Evolutionary conservation across 2,329 filamentous ascomycete genomes (phyloP).

Genomic region (Cercospora sp.): DNA sequence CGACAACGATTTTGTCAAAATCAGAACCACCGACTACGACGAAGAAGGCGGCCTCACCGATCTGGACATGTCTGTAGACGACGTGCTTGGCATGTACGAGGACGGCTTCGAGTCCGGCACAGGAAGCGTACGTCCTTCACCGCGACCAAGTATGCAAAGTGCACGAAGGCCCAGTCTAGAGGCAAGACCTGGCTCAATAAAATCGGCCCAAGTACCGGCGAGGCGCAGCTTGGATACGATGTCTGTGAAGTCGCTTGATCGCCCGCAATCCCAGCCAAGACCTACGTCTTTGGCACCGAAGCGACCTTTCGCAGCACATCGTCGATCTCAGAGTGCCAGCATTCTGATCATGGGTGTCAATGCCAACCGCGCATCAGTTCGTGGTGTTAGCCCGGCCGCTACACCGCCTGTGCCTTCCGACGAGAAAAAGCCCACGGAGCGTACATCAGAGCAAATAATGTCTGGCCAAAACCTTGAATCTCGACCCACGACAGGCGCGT

Average conservation of each 20-base stretch:
- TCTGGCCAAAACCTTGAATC: slow-evolving; percentile 13
- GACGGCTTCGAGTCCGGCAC: slow-evolving; percentile 52
- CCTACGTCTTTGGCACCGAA: slow-evolving; percentile 15
- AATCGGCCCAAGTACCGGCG: slow-evolving; percentile 19
- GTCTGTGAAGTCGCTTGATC: slow-evolving; percentile 25
- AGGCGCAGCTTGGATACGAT: slow-evolving; percentile 25
- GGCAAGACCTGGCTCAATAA: slow-evolving; percentile 23
- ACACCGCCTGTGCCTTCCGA: slow-evolving; percentile 3
- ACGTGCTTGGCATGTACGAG: slow-evolving; percentile 62
- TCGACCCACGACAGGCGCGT: slow-evolving; percentile 2
- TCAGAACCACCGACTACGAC: slow-evolving; percentile 43
- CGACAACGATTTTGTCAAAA: slow-evolving; percentile 70
- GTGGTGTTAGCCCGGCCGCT: slow-evolving; percentile 15
- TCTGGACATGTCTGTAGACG: slow-evolving; percentile 58
- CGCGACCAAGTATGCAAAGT: slow-evolving; percentile 26
- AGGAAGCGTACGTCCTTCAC: slow-evolving; percentile 25
- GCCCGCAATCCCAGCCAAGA: slow-evolving; percentile 27
- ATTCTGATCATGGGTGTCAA: slow-evolving; percentile 29
- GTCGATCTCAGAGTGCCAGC: slow-evolving; percentile 38
- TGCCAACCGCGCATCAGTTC: slow-evolving; percentile 8
- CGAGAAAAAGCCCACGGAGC: slow-evolving; percentile 13
- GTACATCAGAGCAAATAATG: slow-evolving; percentile 24
- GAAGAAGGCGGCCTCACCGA: slow-evolving; percentile 37
- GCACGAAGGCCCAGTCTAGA: slow-evolving; percentile 16
- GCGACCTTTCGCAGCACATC: slow-evolving; percentile 28